Evolutionary conservation across 495 filamentous ascomycete genomes (phyloP).

Genomic region (Halenospora varia): DNA sequence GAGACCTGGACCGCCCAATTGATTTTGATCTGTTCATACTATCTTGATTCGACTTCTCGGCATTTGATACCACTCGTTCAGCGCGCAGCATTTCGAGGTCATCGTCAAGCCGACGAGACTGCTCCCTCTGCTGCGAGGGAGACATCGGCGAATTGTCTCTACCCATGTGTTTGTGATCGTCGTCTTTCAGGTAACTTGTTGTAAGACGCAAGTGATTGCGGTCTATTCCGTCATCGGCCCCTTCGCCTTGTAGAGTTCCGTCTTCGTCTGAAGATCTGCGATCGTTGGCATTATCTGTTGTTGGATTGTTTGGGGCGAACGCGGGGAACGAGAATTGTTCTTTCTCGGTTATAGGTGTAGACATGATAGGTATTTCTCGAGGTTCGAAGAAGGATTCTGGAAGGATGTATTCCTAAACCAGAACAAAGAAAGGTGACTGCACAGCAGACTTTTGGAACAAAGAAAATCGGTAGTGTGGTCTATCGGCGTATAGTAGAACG

Average conservation of each 20-base stretch:
- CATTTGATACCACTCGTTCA: conserved; percentile 66
- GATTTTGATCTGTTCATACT: conserved; percentile 35
- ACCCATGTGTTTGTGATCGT: conserved; percentile 10
- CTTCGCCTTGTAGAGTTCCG: conserved; percentile 20
- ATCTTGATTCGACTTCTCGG: conserved; percentile 30
- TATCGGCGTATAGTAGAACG: too few relatives aligned
- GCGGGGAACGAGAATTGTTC: conserved; percentile 26
- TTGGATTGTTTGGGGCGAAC: conserved; percentile 12
- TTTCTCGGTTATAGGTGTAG: conserved; percentile 20
- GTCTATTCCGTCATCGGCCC: conserved; percentile 5
- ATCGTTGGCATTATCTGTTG: background rate
- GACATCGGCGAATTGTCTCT: conserved; percentile 19
- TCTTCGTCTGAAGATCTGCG: conserved; percentile 26
- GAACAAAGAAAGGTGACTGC: background rate
- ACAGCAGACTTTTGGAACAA: background rate
- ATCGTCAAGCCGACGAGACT: conserved; percentile 72
- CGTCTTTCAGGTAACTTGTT: conserved; percentile 16
- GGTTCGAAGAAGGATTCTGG: background rate
- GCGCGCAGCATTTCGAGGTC: conserved; percentile 79
- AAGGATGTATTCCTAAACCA: background rate
- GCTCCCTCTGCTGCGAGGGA: conserved; percentile 39
- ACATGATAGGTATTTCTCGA: conserved; percentile 6
- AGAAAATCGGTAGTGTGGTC: background rate
- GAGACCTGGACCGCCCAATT: conserved; percentile 40
- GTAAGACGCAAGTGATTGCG: conserved; percentile 19